Evolutionary conservation across 352 stramenopile genomes (phyloP).

Genomic region (Plasmopara viticola): DNA sequence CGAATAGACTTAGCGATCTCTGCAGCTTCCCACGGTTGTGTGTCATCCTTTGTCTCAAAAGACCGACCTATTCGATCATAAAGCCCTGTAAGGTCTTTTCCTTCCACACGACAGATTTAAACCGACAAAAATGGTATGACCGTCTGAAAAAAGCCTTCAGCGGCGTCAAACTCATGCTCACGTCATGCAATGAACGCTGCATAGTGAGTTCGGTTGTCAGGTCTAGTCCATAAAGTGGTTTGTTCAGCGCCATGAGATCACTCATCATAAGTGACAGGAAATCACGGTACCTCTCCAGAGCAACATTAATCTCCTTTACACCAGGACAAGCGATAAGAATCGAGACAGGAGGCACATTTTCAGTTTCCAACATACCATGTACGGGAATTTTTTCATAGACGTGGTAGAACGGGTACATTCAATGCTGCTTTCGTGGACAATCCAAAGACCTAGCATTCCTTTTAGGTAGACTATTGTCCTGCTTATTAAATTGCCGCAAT

Average conservation of each 20-base stretch:
- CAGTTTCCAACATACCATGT: constrained; percentile 15
- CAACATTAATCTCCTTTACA: background rate
- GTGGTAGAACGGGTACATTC: constrained; percentile 34
- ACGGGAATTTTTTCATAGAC: constrained; percentile 56
- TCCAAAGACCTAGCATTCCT: constrained; percentile 1
- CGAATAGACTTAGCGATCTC: constrained; percentile 46
- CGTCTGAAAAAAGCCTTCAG: constrained; percentile 28
- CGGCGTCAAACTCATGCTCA: constrained; percentile 8
- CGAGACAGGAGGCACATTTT: background rate
- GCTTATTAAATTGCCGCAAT: constrained; percentile 27
- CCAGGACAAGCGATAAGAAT: constrained; percentile 10
- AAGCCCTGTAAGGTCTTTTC: constrained; percentile 50
- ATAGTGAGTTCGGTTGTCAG: constrained; percentile 15
- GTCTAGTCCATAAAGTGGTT: constrained; percentile 29
- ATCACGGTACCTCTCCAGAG: constrained; percentile 14
- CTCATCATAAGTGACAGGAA: constrained; percentile 34
- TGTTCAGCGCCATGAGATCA: constrained; percentile 32
- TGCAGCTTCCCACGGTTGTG: constrained; percentile 18
- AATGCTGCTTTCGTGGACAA: constrained; percentile 12
- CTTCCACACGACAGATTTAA: constrained; percentile 63
- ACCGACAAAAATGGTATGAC: constrained; percentile 67
- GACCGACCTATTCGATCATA: constrained; percentile 34
- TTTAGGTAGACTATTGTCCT: background rate
- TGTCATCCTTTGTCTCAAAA: constrained; percentile 9
- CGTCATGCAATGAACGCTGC: constrained; percentile 1